These are phyloP conservation scores for Hypholoma sublateritium DNA, from an alignment of 768 basidiomycete genomes.

Conservation along the genomic window DNA sequence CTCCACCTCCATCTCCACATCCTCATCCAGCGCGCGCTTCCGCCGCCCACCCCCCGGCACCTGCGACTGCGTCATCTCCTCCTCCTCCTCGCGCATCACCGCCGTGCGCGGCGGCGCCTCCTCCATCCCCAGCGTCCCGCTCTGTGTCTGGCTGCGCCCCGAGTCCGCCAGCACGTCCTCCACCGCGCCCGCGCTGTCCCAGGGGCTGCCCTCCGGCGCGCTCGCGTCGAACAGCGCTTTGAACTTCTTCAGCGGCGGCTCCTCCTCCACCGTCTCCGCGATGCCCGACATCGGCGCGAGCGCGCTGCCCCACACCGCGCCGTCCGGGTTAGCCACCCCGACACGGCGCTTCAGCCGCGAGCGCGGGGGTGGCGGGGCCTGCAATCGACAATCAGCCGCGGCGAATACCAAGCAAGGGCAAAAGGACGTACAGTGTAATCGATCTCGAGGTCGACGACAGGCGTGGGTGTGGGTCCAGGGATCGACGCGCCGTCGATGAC, in stretches of 20 bases:
- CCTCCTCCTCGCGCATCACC: conserved; percentile 55
- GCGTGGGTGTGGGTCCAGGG: not conserved
- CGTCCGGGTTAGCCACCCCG: conserved; percentile 25
- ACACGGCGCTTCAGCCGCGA: conserved; percentile 56
- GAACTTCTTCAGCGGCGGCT: conserved; percentile 69
- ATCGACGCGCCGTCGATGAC: conserved; percentile 31
- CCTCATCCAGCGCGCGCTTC: conserved; percentile 43
- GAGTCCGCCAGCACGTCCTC: not conserved
- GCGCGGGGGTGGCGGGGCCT: conserved; percentile 43
- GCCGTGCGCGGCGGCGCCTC: conserved; percentile 6
- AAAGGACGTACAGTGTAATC: not conserved
- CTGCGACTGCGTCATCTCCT: conserved; percentile 29
- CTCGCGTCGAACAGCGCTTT: conserved; percentile 69
- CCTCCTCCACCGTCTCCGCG: conserved; percentile 38
- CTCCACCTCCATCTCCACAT: conserved; percentile 36
- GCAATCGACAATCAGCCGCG: not conserved
- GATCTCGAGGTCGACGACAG: not conserved
- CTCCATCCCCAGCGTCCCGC: conserved; percentile 27
- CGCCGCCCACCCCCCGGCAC: conserved; percentile 18
- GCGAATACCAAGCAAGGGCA: not conserved
- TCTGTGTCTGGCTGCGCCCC: conserved; percentile 32
- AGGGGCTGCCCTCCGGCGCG: not conserved
- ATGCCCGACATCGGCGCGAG: conserved; percentile 14
- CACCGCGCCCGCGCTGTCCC: not conserved
- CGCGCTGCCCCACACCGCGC: not conserved